These are phyloP conservation scores for Chamaecyparis obtusa DNA, from an alignment of 75 land plant genomes.

Conservation along the genomic window DNA sequence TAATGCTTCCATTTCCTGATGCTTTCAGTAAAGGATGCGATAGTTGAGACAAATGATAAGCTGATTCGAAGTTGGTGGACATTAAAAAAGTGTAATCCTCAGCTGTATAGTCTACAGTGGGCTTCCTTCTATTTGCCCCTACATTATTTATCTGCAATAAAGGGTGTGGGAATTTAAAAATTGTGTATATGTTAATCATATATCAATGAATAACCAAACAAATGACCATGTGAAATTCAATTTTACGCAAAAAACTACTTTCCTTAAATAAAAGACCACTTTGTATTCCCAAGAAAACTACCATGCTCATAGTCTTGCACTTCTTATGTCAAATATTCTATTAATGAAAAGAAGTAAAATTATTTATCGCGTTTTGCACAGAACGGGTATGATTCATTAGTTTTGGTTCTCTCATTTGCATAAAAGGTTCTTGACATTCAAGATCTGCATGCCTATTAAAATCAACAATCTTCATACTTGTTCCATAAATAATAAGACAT, in stretches of 20 bases:
- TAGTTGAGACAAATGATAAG: conserved; percentile 64
- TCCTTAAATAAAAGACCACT: background rate
- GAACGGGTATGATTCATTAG: no score
- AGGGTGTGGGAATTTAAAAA: background rate
- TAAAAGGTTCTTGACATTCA: background rate
- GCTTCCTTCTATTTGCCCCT: conserved; percentile 40
- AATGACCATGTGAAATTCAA: background rate
- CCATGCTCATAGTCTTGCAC: no score
- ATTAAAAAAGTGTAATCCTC: conserved; percentile 33
- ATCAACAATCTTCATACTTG: background rate
- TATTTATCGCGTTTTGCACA: no score
- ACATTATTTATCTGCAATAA: conserved; percentile 42
- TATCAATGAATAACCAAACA: background rate
- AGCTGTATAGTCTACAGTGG: conserved; percentile 44
- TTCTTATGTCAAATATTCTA: background rate
- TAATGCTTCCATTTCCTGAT: conserved; percentile 59
- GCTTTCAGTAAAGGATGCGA: conserved; percentile 77
- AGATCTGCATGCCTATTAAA: background rate
- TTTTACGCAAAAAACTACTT: background rate
- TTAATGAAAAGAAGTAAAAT: no score
- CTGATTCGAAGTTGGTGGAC: conserved; percentile 50
- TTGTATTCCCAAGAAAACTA: background rate
- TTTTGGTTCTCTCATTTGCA: background rate
- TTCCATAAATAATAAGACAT: background rate
- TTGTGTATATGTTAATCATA: no score